Conservation (phyloP, 805 yeast species). For the Ogataea paraovalis region DNA sequence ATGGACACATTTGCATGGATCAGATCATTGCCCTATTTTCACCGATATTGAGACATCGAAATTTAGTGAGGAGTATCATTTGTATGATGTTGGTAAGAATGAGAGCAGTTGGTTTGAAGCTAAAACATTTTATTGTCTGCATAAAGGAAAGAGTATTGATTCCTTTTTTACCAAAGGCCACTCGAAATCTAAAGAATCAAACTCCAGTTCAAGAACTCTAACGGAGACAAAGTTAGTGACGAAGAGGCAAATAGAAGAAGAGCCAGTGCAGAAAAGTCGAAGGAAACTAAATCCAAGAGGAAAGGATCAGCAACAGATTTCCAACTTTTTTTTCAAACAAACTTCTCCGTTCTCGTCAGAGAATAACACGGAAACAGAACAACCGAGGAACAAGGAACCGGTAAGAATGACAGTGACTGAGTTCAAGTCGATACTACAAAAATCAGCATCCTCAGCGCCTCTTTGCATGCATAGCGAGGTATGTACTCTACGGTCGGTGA, state of each 20-base stretch:
- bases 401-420: conserved; percentile 10
- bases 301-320: conserved; percentile 17
- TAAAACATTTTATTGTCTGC: conserved; percentile 40
- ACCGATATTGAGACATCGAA: conserved; percentile 49
- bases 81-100: conserved; percentile 3
- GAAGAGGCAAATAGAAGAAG: neutral
- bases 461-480: conserved; percentile 44
- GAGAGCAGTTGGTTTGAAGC: conserved; percentile 49
- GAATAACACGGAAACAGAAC: neutral
- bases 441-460: conserved; percentile 29
- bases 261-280: conserved; percentile 15
- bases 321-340: conserved; percentile 23
- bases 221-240: neutral
- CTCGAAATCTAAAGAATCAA: neutral
- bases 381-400: neutral
- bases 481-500: conserved; percentile 44
- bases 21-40: conserved; percentile 92
- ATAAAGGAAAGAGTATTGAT: conserved; percentile 27
- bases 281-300: conserved; percentile 7
- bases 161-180: conserved; percentile 23
- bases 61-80: conserved; percentile 2
- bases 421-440: conserved; percentile 21
- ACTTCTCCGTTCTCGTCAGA: neutral
- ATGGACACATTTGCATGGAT: conserved; percentile 72
- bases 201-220: neutral